Conservation (phyloP, 352 stramenopile genomes). For the Phytophthora colocasiae region DNA sequence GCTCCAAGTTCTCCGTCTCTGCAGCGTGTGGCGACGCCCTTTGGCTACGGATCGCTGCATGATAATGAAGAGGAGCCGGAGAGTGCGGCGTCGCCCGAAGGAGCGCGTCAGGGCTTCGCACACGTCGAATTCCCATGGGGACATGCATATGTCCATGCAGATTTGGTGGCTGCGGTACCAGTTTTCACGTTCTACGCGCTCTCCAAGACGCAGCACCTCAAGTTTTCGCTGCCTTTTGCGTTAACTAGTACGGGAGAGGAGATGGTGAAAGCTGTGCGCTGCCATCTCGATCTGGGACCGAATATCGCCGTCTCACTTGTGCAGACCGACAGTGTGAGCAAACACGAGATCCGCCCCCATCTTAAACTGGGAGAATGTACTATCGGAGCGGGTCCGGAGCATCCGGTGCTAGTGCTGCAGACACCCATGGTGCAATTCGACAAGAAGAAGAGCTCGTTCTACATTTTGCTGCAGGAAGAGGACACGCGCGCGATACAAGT, state of each 20-base stretch:
- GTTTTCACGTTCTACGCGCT: conserved; percentile 87
- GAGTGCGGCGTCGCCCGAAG: conserved; percentile 17
- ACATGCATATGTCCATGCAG: conserved; percentile 67
- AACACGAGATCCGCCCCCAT: conserved; percentile 70
- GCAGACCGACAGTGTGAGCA: conserved; percentile 78
- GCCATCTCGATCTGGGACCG: conserved; percentile 52
- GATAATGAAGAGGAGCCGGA: conserved; percentile 27
- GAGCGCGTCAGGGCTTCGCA: conserved; percentile 48
- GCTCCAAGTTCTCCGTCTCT: conserved; percentile 22
- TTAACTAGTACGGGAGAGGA: conserved; percentile 59
- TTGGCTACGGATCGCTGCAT: conserved; percentile 69
- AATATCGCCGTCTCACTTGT: conserved; percentile 70
- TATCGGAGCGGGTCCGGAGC: conserved; percentile 60
- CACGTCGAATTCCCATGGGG: conserved; percentile 82
- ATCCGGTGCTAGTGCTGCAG: conserved; percentile 80
- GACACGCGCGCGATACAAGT: conserved; percentile 61
- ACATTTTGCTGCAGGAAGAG: conserved; percentile 61
- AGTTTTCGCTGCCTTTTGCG: conserved; percentile 72
- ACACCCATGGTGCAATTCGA: conserved; percentile 72
- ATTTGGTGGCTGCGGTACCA: conserved; percentile 60
- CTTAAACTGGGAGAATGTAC: conserved; percentile 71
- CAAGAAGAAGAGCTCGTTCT: conserved; percentile 64
- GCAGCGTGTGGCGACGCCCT: conserved; percentile 65
- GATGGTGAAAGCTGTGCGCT: conserved; percentile 66
- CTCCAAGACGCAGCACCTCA: conserved; percentile 62